Base-by-base conservation (phyloP, 306 rosid species). In the Mimosa pudica region DNA sequence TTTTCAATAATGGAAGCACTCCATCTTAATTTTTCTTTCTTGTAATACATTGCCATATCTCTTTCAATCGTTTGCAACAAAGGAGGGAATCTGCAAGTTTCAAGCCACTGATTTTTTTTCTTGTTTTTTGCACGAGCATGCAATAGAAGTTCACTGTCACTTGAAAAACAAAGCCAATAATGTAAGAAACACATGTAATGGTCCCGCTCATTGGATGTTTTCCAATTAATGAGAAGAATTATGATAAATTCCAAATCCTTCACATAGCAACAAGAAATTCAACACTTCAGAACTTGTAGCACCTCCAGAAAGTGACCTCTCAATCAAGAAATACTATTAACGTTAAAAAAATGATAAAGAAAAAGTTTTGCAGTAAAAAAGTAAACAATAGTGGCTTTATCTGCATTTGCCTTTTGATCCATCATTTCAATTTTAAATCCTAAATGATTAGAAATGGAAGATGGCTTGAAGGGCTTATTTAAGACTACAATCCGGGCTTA, bases 21-120 rank as follows among this genome's bases (percentile, higher is more conserved):
- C 81, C 79, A 66, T 74, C 83, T 79, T 35, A 89, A 24, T 90
- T 85, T 84, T 89, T 92, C 82, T 17, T 52, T 55, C 80, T 7
- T 92, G 80, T 81, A 16, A 10, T 89, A 90, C 33, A 36, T 66
- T 47, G 85, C 82, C 97, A 89, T 90, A 86, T 95, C 93, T 86
- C 90, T 95, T 86, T 91, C 98, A 69, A 93, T 91, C 88, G 86
- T 81, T 80, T 85, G 83, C 14, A 83, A 95, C 98, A 87, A 93
- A 95, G 58, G 99, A 85, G 76, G 96, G 99, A 60, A 89, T 52
- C 58, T 52, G 20, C 58, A 90, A 90, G 96, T 95, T 97, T 90
- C 91, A 14, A 52, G 70, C 76, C 61, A 74, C 75, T 76, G 0
- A 17, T 24, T 6, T 2, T 12, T 49, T 49, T 49, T 2, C 17